These are phyloP conservation scores for Talaromyces stipitatus DNA, from an alignment of 495 filamentous ascomycete genomes.

Conservation along the genomic window DNA sequence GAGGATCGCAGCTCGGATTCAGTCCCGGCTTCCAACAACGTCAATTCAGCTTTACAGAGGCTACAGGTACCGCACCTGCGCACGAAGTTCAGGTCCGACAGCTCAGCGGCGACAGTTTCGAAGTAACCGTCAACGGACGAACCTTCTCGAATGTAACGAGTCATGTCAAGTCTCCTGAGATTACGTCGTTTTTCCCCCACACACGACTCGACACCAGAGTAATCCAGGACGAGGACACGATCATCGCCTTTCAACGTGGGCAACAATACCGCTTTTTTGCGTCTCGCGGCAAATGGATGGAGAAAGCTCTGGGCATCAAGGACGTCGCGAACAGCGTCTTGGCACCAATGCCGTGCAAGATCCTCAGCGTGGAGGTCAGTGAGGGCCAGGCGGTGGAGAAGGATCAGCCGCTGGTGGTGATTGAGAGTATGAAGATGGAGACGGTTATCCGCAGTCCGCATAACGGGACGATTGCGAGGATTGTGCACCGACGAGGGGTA, in stretches of 20 bases:
- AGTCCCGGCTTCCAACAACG: slow-evolving; percentile 44
- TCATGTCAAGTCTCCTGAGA: slow-evolving; percentile 22
- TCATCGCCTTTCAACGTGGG: slow-evolving; percentile 80
- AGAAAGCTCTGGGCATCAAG: slow-evolving; percentile 76
- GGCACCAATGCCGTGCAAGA: slow-evolving; percentile 93
- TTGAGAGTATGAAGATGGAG: slow-evolving; percentile 99
- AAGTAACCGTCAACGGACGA: slow-evolving; percentile 50
- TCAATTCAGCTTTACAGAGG: slow-evolving; percentile 24
- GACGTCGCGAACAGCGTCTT: slow-evolving; percentile 76
- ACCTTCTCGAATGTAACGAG: slow-evolving; percentile 39
- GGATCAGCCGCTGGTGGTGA: slow-evolving; percentile 84
- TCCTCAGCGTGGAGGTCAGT: slow-evolving; percentile 73
- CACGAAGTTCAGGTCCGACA: slow-evolving; percentile 65
- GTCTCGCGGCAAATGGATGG: slow-evolving; percentile 68
- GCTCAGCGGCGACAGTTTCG: slow-evolving; percentile 52
- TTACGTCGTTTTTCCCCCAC: slow-evolving; percentile 61
- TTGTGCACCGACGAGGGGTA: slow-evolving; percentile 85
- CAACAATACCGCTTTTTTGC: slow-evolving; percentile 63
- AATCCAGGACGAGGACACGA: slow-evolving; percentile 57
- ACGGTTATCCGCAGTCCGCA: slow-evolving; percentile 90
- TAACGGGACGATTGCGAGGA: slow-evolving; percentile 66
- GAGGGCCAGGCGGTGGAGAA: slow-evolving; percentile 77
- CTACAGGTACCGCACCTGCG: slow-evolving; percentile 15
- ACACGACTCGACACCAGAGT: slow-evolving; percentile 76
- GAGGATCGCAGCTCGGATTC: slow-evolving; percentile 42